phyloP scores from a whole-genome alignment of 2,329 filamentous ascomycete species.

The Venturia effusa region DNA sequence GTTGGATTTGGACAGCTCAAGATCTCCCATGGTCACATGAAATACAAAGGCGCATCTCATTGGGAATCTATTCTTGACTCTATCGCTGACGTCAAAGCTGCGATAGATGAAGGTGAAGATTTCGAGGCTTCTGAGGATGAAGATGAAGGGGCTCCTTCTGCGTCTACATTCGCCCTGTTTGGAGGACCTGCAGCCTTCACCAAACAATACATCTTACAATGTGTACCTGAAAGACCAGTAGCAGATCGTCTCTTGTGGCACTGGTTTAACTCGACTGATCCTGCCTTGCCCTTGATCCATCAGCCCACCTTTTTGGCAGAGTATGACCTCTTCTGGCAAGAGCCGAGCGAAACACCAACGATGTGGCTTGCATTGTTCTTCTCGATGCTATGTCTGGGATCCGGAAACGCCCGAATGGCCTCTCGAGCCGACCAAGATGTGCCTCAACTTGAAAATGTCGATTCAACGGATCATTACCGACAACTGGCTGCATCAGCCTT shows the following conservation, averaged over 20 bases:
- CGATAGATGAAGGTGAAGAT: constrained; percentile 7
- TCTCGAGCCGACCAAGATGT: not conserved
- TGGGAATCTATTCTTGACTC: constrained; percentile 13
- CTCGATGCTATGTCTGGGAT: constrained; percentile 10
- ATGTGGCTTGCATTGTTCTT: constrained; percentile 13
- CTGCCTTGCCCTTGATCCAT: constrained; percentile 10
- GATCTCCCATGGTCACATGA: constrained; percentile 8
- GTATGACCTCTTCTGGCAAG: constrained; percentile 10
- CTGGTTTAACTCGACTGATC: constrained; percentile 12
- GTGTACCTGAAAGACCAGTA: constrained; percentile 1
- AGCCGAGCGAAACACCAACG: constrained; percentile 1
- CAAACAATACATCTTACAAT: not conserved
- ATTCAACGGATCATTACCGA: constrained; percentile 5
- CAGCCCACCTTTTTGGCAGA: constrained; percentile 10
- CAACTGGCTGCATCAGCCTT: constrained; percentile 8
- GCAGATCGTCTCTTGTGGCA: constrained; percentile 7
- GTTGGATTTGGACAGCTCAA: constrained; percentile 11
- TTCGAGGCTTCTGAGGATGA: not conserved
- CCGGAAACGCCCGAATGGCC: not conserved
- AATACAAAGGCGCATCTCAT: constrained; percentile 10
- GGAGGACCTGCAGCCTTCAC: constrained; percentile 1
- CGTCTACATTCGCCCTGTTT: not conserved
- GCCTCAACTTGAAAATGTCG: not conserved
- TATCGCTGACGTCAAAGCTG: constrained; percentile 9
- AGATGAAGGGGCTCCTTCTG: not conserved